Conservation (phyloP, 2,329 filamentous ascomycete genomes). For the Cordyceps pruinosa region DNA sequence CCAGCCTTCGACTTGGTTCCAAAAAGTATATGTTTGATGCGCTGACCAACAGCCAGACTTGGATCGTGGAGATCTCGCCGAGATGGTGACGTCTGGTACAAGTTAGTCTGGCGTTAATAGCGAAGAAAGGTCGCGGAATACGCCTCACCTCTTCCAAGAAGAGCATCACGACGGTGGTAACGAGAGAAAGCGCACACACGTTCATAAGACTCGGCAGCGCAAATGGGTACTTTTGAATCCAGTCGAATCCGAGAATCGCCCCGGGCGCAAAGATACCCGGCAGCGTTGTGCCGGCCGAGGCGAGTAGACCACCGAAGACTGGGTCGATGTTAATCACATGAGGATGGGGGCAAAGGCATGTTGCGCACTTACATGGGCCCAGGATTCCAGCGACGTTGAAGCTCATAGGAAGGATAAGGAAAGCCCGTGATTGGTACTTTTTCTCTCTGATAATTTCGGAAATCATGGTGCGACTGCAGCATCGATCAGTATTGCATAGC, state of each 20-base stretch:
- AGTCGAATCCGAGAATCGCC: slow-evolving; percentile 52
- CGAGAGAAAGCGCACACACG: slow-evolving; percentile 50
- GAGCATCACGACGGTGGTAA: slow-evolving; percentile 50
- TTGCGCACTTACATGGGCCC: slow-evolving; percentile 33
- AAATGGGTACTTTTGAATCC: slow-evolving; percentile 61
- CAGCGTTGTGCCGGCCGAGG: slow-evolving; percentile 57
- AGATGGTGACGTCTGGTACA: slow-evolving; percentile 37
- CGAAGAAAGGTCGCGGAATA: not conserved
- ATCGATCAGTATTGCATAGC: not conserved
- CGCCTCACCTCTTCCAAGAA: slow-evolving; percentile 56
- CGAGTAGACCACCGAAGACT: slow-evolving; percentile 59
- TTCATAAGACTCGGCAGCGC: slow-evolving; percentile 64
- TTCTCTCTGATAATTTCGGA: slow-evolving; percentile 42
- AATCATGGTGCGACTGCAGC: slow-evolving; percentile 37
- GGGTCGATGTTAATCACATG: not conserved
- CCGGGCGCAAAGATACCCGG: slow-evolving; percentile 56
- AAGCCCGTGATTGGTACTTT: slow-evolving; percentile 41
- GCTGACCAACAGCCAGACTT: slow-evolving; percentile 31
- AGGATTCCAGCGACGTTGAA: slow-evolving; percentile 41
- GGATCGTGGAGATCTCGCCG: slow-evolving; percentile 39
- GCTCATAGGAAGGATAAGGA: slow-evolving; percentile 40
- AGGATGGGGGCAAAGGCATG: not conserved
- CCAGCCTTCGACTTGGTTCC: slow-evolving; percentile 22
- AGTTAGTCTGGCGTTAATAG: slow-evolving; percentile 2
- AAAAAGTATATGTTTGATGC: slow-evolving; percentile 25